Conservation (phyloP, 306 rosid genomes). For the Psophocarpus tetragonolobus region DNA sequence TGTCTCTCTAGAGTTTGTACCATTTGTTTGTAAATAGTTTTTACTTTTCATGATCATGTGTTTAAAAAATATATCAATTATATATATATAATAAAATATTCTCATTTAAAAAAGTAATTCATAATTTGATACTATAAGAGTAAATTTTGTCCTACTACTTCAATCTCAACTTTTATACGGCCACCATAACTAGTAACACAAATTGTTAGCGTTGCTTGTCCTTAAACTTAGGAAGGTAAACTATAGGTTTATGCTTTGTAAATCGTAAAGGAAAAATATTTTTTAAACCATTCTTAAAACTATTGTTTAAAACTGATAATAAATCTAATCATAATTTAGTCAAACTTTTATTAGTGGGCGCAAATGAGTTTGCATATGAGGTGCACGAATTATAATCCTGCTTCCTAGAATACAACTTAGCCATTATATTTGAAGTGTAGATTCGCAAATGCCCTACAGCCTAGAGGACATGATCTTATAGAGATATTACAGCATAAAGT, state of each 20-base stretch:
- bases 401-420: neutral
- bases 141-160: no score
- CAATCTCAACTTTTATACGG: neutral
- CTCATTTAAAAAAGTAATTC: no score
- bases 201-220: neutral
- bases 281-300: neutral
- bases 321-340: neutral
- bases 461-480: slow-evolving; percentile 25
- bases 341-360: neutral
- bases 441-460: slow-evolving; percentile 23
- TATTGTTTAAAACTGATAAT: neutral
- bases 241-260: neutral
- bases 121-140: no score
- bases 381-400: neutral
- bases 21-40: no score
- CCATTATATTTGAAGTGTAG: neutral
- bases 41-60: no score
- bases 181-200: neutral
- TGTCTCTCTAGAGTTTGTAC: no score
- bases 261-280: neutral
- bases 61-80: no score
- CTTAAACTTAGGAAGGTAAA: neutral
- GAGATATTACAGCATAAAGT: slow-evolving; percentile 7
- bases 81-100: no score
- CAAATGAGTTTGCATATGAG: neutral